Conservation (phyloP, 345 rosid species). For the Citrus medica region DNA sequence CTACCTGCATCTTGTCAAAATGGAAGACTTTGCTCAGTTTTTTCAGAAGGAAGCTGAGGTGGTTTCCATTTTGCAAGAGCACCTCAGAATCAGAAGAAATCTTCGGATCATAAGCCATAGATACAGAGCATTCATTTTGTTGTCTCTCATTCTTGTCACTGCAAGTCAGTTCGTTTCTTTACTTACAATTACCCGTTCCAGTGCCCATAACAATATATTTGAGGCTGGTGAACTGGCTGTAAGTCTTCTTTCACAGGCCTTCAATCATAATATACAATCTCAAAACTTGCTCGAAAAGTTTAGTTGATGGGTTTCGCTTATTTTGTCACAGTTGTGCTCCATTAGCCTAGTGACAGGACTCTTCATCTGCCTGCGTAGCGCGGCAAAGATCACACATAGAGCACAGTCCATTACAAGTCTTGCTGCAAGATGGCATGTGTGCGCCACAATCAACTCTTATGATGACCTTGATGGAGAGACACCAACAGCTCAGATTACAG, state of each 20-base stretch:
- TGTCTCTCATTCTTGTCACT: constrained; percentile 57
- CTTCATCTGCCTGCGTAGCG: constrained; percentile 84
- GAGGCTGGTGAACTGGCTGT: constrained; percentile 85
- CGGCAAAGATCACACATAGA: constrained; percentile 86
- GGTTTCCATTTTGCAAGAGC: constrained; percentile 55
- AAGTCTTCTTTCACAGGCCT: background rate
- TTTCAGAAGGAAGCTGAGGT: constrained; percentile 75
- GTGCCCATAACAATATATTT: constrained; percentile 53
- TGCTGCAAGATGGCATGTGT: constrained; percentile 87
- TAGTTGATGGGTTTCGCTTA: background rate
- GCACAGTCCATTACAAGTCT: constrained; percentile 82
- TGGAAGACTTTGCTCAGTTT: constrained; percentile 70
- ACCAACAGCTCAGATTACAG: constrained; percentile 33
- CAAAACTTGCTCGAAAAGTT: too few species aligned
- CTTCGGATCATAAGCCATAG: constrained; percentile 85
- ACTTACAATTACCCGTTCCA: constrained; percentile 56
- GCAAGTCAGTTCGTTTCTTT: constrained; percentile 72
- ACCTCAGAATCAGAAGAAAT: constrained; percentile 60
- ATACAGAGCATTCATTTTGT: constrained; percentile 63
- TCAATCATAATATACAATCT: background rate
- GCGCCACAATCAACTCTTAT: constrained; percentile 75
- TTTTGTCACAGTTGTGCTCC: constrained; percentile 62
- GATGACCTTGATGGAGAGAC: constrained; percentile 69
- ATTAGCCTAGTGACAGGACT: constrained; percentile 73
- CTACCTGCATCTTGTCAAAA: constrained; percentile 66